phyloP scores from a whole-genome alignment of 441 rosid genomes.

The Adansonia grandidieri region DNA sequence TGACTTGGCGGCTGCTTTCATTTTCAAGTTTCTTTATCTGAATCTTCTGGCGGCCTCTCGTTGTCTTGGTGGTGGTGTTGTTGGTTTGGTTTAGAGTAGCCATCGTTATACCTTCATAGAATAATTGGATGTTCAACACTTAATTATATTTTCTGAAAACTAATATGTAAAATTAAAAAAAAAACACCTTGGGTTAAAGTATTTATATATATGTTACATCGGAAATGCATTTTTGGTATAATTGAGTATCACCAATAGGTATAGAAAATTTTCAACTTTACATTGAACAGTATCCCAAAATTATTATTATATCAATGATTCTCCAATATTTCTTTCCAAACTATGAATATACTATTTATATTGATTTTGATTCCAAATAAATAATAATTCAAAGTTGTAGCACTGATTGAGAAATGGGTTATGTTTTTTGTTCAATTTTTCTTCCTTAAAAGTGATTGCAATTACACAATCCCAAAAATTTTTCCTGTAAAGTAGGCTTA shows the following conservation, averaged over 20 bases:
- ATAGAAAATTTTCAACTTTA: neutral
- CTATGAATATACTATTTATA: neutral
- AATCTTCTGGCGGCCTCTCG: constrained; percentile 40
- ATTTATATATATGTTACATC: neutral
- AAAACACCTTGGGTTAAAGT: neutral
- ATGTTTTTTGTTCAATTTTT: neutral
- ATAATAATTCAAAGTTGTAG: too few relatives aligned
- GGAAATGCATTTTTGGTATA: neutral
- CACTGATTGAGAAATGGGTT: too few relatives aligned
- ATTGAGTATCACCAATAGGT: neutral
- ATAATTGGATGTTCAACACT: neutral
- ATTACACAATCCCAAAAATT: neutral
- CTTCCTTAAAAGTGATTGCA: neutral
- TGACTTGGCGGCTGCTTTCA: constrained; percentile 28
- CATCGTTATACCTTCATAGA: neutral
- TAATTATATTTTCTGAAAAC: neutral
- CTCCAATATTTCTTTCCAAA: neutral
- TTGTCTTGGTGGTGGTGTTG: constrained; percentile 4
- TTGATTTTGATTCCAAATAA: too few relatives aligned
- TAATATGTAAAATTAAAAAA: neutral
- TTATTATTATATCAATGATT: neutral
- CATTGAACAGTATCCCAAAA: neutral
- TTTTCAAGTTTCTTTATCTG: constrained; percentile 34
- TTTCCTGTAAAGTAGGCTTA: neutral
- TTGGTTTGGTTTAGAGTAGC: neutral